Base-by-base conservation (phyloP, 75 land plant species). In the Sequoiadendron giganteum region DNA sequence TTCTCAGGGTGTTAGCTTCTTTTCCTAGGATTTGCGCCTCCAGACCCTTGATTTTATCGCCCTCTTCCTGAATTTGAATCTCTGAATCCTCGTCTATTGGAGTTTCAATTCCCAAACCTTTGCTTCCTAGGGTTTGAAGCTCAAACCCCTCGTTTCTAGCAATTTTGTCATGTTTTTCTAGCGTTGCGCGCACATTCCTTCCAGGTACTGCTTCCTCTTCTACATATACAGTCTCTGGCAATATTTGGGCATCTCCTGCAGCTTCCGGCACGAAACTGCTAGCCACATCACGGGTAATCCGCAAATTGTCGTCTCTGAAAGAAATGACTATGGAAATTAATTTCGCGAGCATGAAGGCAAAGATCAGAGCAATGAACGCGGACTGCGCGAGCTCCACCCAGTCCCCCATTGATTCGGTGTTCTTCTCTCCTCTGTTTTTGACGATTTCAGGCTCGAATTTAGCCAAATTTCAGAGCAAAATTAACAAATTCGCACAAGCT, bases 301-400 rank as follows among this genome's bases (percentile, higher is more conserved):
- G 68, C 52, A 92, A 90, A 38, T 96, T 93, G 8, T 93, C 94
- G 5, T 92, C 91, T 34, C 91, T 86, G 90, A 96, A 92, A 32
- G 95, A 92, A 40, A 91, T 15, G 52, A 95, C 89, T 25, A 93
- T 40, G 36, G 98, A 94, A 83, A 97, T 90, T 28, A 97, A 91
- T 89, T 92, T 94, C 10, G 96, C 95, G 65, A 95, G 85, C 88
- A 97, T 94, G 91, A 89, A 97, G 28, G 98, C 93, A 89, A 96
- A 95, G 70, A 97, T 86, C 36, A 97, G 87, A 19, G 95, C 95
- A 30, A 97, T 83, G 86, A 95, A 25, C 2, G 93, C 86, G 15
- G 94, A 88, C 87, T 94, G 99, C 42, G 87, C 83, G 42, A 92
- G 89, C 61, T 92, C 93, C 84, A 92, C 95, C 97, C 98, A 97